Evolutionary conservation across 1,284 basidiomycete species (phyloP), one percentile per base, ranked within the genome.

Genomic region (Paramarasmius palmivorus): DNA sequence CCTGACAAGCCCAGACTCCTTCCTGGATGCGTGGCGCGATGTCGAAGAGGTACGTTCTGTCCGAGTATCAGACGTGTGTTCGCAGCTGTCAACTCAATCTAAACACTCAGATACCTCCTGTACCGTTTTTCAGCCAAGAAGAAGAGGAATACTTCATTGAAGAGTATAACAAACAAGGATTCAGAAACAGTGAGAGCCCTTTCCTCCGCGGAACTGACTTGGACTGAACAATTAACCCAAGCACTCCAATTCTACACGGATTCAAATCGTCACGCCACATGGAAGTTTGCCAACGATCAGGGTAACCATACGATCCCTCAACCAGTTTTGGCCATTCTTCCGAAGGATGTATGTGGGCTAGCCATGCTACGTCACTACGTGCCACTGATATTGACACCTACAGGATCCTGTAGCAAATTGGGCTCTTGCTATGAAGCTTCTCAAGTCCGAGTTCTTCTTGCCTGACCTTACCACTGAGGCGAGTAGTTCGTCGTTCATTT

Each of bases 331-430:
- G 76, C 78, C 0, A 74, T 89, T 22, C 71, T 82, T 23, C 81
- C 86, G 2, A 74, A 71, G 15, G 52, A 79, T 52, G 84, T 83
- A 53, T 17, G 72, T 67, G 20, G 49, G 3, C 17, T 49, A 49
- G 12, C 19, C 49, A 4, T 29, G 12, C 25, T 7, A 46, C 9
- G 17, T 39, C 34, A 39, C 34, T 19, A 20, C 14, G 38, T 23
- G 17, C 45, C 8, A 19, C 56, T 20, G 32, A 19, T 25, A 19
- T 32, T 52, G 3, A 17, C 35, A 53, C 40, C 37, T 46, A 54
- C 56, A 82, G 81, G 86, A 89, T 61, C 80, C 83, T 14, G 87
- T 89, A 3, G 84, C 82, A 0, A 73, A 88, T 64, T 88, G 87
- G 85, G 62, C 59, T 1, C 37, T 64, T 6, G 72, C 74, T 2